Evolutionary conservation across 805 yeast genomes (phyloP), one percentile per base, ranked within the genome.

Genomic region (Nakazawaea molendinolei): DNA sequence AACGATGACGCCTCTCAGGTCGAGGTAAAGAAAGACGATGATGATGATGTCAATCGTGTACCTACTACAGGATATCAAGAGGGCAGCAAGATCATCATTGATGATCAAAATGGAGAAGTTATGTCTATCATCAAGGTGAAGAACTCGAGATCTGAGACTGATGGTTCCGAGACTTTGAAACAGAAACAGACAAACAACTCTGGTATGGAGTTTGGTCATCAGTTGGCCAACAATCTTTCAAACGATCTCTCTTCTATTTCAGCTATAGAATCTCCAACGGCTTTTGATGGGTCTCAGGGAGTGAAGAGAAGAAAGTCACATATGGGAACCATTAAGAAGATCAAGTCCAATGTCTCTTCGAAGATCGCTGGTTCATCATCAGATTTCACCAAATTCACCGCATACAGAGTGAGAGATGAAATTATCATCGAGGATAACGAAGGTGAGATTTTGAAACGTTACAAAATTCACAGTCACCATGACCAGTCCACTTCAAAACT

Each of bases 401-500:
- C 96, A 1, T 90, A 79, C 56, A 83, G 81, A 56, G 67, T 85
- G 27, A 92, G 80, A 51, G 78, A 86, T 49, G 67, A 77, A 41
- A 72, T 92, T 37, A 69, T 86, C 40, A 80, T 92, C 39, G 98
- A 90, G 56, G 84, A 87, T 50, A 85, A 75, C 30, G 95, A 89
- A 9, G 98, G 97, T 44, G 97, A 90, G 48, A 75, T 92, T 38
- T 65, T 92, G 31, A 76, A 95, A 51, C 69, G 95, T 36, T 90
- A 87, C 58, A 71, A 65, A 48, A 78, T 89, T 35, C 84, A 79
- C 48, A 70, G 74, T 3, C 86, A 78, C 45, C 43, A 36, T 24
- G 29, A n/a, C 5, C n/a, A 20, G 7, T 7, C 20, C 12, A 26
- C 17, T 13, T 19, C 12, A 8, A 18, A 10, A 17, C 27, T 13